Base-by-base conservation (phyloP, 1,284 basidiomycete species). In the Malassezia obtusa region DNA sequence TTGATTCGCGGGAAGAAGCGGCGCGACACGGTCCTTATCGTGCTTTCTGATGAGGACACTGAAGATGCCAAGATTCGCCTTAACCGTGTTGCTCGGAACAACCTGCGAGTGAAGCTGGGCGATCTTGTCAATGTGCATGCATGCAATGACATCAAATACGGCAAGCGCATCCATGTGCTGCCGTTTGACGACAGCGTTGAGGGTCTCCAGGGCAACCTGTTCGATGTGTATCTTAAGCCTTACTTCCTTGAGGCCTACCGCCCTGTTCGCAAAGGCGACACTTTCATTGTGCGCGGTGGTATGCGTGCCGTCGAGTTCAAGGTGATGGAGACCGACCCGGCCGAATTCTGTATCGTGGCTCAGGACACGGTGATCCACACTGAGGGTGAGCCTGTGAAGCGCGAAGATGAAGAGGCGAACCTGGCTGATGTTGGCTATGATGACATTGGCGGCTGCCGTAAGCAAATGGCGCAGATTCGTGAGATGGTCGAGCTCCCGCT, bases 221-320 rank as follows among this genome's bases (percentile, higher is more conserved):
- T 98, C 68, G 94, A 99, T 71, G 91, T 98, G 44, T 98, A 92
- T 78, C 83, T 99, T 62, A 95, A 81, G 79, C 94, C 92, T 0
- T 99, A 99, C 77, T 99, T 99, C 85, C 82, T 98, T n/a, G 94
- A 98, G 77, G 89, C 89, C 8, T 94, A 94, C 78, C 84, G 89
- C 33, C 89, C 91, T 24, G 84, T 95, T 41, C 84, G 88, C 70
- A 90, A 89, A 79, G 91, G 92, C 49, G 94, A 98, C 75, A 95
- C 92, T 11, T 99, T 99, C 84, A 85, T 95, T 52, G 91, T 96
- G 59, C 87, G 92, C 62, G 94, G 92, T 67, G 92, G 71, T 30
- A 73, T 73, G 71, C 63, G 71, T 30, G 69, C 70, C 4, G 94
- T 98, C 39, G 94, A 99, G 77, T 99, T 98, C 82, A 98, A 99